A percentile compares a stretch with the other conserved stretches of the same genome.
Evolutionary conservation across 2,329 filamentous ascomycete species (phyloP).

Genomic region (Mariannaea sp.): DNA sequence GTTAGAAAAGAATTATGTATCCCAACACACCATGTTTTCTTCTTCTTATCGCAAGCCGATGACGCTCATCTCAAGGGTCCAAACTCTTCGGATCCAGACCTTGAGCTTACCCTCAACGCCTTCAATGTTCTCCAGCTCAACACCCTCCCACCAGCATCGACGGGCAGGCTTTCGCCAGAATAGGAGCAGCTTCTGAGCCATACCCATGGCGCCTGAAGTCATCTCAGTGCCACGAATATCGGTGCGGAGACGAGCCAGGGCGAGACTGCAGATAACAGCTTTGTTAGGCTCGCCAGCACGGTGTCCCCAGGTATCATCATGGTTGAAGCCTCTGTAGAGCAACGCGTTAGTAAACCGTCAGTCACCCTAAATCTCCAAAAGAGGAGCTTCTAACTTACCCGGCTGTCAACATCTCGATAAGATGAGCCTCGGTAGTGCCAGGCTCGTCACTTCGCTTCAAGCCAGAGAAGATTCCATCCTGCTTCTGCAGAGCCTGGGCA

Average conservation of each 20-base stretch:
- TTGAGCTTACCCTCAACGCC: conserved; percentile 92
- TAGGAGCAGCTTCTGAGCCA: conserved; percentile 96
- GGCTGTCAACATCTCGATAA: conserved; percentile 99
- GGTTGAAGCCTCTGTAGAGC: conserved; percentile 81
- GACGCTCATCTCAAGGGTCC: conserved; percentile 98
- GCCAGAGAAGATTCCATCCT: conserved; percentile 95
- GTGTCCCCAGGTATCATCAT: conserved; percentile 94
- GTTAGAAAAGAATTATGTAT: conserved; percentile 22
- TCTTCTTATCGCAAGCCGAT: conserved; percentile 75
- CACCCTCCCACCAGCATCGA: conserved; percentile 98
- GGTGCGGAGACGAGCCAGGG: conserved; percentile 87
- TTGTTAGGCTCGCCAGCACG: conserved; percentile 98
- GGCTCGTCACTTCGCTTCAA: conserved; percentile 93
- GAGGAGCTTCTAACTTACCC: conserved; percentile 67
- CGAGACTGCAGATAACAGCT: conserved; percentile 96
- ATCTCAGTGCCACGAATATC: conserved; percentile 83
- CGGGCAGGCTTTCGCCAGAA: conserved; percentile 98
- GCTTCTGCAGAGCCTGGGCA: conserved; percentile 80
- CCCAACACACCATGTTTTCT: conserved; percentile 5
- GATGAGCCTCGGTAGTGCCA: conserved; percentile 94
- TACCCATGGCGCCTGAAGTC: conserved; percentile 82
- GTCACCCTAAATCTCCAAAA: neutral
- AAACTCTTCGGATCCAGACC: conserved; percentile 97
- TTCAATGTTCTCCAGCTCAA: conserved; percentile 87
- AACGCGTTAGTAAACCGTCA: conserved; percentile 3